These are phyloP conservation scores for Agaricus bisporus DNA, from an alignment of 768 basidiomycete species.

Conservation along the genomic window DNA sequence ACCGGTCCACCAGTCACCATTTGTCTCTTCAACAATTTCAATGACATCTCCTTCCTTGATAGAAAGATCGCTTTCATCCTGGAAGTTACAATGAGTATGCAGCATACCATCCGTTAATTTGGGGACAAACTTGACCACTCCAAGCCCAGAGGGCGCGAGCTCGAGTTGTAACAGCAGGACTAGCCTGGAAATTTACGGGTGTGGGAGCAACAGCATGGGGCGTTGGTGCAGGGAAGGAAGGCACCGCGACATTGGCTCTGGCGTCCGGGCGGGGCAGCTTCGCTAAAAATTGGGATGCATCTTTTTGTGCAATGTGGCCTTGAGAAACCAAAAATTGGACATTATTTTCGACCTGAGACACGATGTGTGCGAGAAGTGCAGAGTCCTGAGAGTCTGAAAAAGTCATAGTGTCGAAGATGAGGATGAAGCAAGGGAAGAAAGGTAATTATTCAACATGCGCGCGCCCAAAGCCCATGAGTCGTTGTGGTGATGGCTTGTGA, in stretches of 20 bases:
- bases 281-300: slow-evolving; percentile 42
- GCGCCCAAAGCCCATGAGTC: background rate
- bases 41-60: slow-evolving; percentile 74
- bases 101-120: slow-evolving; percentile 6
- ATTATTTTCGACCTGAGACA: slow-evolving; percentile 50
- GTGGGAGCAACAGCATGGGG: slow-evolving; percentile 5
- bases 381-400: slow-evolving; percentile 28
- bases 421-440: too few species aligned
- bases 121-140: slow-evolving; percentile 38
- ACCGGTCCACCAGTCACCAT: slow-evolving; percentile 87
- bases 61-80: slow-evolving; percentile 78
- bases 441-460: background rate
- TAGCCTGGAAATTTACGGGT: slow-evolving; percentile 12
- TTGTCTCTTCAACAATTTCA: slow-evolving; percentile 73
- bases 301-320: slow-evolving; percentile 42
- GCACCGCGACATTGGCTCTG: background rate
- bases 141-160: slow-evolving; percentile 65
- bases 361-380: slow-evolving; percentile 53
- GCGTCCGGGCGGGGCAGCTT: slow-evolving; percentile 33
- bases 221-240: slow-evolving; percentile 6
- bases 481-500: background rate
- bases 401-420: slow-evolving; percentile 18
- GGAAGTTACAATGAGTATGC: background rate
- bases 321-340: slow-evolving; percentile 53
- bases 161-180: slow-evolving; percentile 21